Evolutionary conservation across 2,329 filamentous ascomycete species (phyloP).

Genomic region (Fusarium ramigenum): DNA sequence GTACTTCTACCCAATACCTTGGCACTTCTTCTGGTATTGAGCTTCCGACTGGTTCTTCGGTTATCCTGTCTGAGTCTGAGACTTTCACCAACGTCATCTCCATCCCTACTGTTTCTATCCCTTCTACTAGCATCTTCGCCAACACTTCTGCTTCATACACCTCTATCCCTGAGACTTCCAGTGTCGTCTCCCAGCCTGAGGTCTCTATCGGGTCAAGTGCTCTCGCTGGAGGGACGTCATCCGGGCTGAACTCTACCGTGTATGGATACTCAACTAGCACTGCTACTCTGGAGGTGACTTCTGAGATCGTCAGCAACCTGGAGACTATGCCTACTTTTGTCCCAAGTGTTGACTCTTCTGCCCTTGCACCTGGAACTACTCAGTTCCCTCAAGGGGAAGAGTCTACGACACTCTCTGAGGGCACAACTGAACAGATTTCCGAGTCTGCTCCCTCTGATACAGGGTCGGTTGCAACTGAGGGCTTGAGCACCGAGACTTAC

Average conservation of each 20-base stretch:
- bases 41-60: constrained; percentile 12
- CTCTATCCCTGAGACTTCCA: neutral
- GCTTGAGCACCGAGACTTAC: neutral
- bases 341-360: constrained; percentile 27
- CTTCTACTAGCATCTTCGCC: constrained; percentile 2
- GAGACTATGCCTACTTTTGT: constrained; percentile 37
- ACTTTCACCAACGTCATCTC: constrained; percentile 9
- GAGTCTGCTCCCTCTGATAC: neutral
- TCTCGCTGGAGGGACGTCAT: constrained; percentile 17
- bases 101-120: constrained; percentile 7
- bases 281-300: neutral
- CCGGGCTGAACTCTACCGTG: neutral
- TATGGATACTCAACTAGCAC: constrained; percentile 30
- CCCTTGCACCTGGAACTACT: constrained; percentile 18
- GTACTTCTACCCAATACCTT: constrained; percentile 29
- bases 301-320: constrained; percentile 18
- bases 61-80: neutral
- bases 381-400: neutral
- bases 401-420: neutral
- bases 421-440: neutral
- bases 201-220: constrained; percentile 17
- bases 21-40: constrained; percentile 15
- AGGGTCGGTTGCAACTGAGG: neutral
- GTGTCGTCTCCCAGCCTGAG: neutral
- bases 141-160: constrained; percentile 10